Evolutionary conservation across 768 basidiomycete species (phyloP).

Genomic region (Tulasnella sp.): DNA sequence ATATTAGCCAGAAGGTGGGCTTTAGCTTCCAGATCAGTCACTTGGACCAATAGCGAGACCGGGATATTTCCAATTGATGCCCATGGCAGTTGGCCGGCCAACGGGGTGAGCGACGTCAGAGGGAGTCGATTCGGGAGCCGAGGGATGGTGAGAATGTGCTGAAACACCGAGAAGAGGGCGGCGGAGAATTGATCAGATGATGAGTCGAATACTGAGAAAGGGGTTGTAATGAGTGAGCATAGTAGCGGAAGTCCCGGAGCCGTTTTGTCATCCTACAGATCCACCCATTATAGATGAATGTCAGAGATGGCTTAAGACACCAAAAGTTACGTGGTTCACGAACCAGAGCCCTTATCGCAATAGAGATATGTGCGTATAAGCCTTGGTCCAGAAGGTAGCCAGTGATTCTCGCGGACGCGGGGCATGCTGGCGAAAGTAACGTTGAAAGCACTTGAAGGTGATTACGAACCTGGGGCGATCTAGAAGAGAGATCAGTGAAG

Average conservation of each 20-base stretch:
- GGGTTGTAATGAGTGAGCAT: slow-evolving; percentile 39
- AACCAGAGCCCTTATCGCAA: slow-evolving; percentile 46
- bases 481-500: slow-evolving; percentile 26
- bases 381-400: slow-evolving; percentile 13
- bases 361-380: slow-evolving; percentile 30
- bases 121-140: slow-evolving; percentile 71
- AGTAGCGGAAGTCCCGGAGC: slow-evolving; percentile 44
- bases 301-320: neutral
- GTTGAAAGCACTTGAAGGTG: slow-evolving; percentile 48
- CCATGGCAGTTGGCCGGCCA: slow-evolving; percentile 61
- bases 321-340: slow-evolving; percentile 27
- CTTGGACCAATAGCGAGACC: neutral
- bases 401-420: neutral
- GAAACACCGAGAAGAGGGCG: slow-evolving; percentile 40
- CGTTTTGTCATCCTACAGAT: slow-evolving; percentile 47
- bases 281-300: slow-evolving; percentile 31
- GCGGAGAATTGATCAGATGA: slow-evolving; percentile 28
- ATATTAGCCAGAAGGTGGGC: slow-evolving; percentile 66
- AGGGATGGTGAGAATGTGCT: slow-evolving; percentile 60
- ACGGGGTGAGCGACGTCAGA: slow-evolving; percentile 48
- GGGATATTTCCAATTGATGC: slow-evolving; percentile 33
- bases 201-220: slow-evolving; percentile 34
- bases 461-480: slow-evolving; percentile 39
- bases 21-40: neutral
- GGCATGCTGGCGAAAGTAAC: slow-evolving; percentile 35